Percentiles rank a stretch among this genome's conserved stretches.
Evolutionary conservation across 805 yeast genomes (phyloP).

Genomic region (Candida maris): DNA sequence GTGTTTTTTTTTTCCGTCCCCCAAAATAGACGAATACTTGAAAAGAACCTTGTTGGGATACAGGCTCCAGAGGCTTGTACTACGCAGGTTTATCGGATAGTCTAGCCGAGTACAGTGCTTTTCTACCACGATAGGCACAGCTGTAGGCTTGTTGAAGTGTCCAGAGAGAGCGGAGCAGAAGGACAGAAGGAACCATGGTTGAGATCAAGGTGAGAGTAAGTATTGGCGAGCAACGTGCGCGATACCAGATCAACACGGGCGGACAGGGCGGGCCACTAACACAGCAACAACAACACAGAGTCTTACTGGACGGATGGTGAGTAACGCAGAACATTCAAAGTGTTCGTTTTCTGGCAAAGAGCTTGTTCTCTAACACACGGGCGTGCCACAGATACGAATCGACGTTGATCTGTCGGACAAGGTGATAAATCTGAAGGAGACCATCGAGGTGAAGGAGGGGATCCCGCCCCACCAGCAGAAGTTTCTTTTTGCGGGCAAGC

Average conservation of each 20-base stretch:
- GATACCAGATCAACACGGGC: no score
- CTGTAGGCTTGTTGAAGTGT: no score
- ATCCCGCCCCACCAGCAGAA: constrained; percentile 96
- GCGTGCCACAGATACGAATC: constrained; percentile 49
- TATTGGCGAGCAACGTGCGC: no score
- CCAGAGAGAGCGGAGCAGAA: not conserved
- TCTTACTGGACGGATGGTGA: constrained; percentile 72
- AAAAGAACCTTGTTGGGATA: no score
- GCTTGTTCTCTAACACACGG: not conserved
- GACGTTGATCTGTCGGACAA: constrained; percentile 69
- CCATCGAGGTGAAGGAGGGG: constrained; percentile 94
- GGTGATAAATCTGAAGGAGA: constrained; percentile 72
- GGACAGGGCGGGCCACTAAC: not conserved
- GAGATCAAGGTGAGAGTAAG: constrained; percentile 33
- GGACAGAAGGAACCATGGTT: constrained; percentile 12
- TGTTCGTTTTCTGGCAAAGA: not conserved
- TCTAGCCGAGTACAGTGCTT: no score
- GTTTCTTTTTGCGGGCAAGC: constrained; percentile 85
- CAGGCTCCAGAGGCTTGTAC: no score
- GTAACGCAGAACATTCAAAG: constrained; percentile 16
- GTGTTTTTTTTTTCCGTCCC: no score
- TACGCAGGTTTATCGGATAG: no score
- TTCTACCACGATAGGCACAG: no score
- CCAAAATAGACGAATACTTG: no score
- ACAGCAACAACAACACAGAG: constrained; percentile 41